Conservation (phyloP, 1,284 basidiomycete species). For the Ustilago xerochloae region DNA sequence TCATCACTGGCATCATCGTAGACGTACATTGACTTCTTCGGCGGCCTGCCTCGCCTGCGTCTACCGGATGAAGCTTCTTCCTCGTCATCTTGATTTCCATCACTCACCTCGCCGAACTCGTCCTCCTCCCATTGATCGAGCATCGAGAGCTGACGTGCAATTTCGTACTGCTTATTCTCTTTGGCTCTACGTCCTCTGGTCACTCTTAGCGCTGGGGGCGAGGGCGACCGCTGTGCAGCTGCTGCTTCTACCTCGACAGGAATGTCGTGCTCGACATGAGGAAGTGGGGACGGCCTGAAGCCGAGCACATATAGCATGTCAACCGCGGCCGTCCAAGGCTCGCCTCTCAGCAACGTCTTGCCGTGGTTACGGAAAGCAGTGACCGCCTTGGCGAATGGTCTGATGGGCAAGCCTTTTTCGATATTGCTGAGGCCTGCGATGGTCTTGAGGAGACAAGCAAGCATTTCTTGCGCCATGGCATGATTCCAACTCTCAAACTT, state of each 20-base stretch:
- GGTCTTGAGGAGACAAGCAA: slow-evolving; percentile 46
- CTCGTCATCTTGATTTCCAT: slow-evolving; percentile 13
- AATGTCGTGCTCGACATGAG: slow-evolving; percentile 37
- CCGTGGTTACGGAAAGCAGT: slow-evolving; percentile 35
- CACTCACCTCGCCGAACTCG: slow-evolving; percentile 28
- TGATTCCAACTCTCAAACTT: slow-evolving; percentile 57
- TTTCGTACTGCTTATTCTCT: slow-evolving; percentile 33
- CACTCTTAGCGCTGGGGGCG: slow-evolving; percentile 15
- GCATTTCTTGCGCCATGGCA: slow-evolving; percentile 45
- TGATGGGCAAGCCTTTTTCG: slow-evolving; percentile 47
- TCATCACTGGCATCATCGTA: slow-evolving; percentile 41
- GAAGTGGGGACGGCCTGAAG: slow-evolving; percentile 11
- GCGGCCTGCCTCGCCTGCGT: slow-evolving; percentile 6
- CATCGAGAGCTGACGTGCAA: slow-evolving; percentile 31
- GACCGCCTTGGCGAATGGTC: slow-evolving; percentile 26
- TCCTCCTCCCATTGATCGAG: slow-evolving; percentile 40
- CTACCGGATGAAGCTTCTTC: slow-evolving; percentile 14
- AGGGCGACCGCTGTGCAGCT: slow-evolving; percentile 32
- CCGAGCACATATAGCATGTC: slow-evolving; percentile 24
- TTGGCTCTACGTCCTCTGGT: slow-evolving; percentile 35
- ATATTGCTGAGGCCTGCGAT: slow-evolving; percentile 47
- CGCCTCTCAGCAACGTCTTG: slow-evolving; percentile 42
- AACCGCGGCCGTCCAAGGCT: slow-evolving; percentile 48
- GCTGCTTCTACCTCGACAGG: slow-evolving; percentile 40
- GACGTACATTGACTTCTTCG: slow-evolving; percentile 42